Evolutionary conservation across 495 filamentous ascomycete genomes (phyloP).

Genomic region (Penicillium coprophilum): DNA sequence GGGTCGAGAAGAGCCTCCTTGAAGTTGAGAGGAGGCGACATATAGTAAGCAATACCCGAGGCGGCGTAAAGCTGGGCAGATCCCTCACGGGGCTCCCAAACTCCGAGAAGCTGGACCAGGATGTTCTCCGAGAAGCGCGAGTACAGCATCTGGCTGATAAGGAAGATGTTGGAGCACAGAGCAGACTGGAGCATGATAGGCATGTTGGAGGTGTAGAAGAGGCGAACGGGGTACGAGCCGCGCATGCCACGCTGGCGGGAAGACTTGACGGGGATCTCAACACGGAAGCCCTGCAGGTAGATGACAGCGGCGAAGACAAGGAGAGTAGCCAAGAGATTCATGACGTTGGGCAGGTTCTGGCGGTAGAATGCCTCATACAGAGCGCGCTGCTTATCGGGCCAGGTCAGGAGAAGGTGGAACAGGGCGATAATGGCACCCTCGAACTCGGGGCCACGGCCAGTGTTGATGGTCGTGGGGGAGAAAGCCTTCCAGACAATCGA

Average conservation of each 20-base stretch:
- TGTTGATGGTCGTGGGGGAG: conserved; percentile 99
- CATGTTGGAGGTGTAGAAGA: conserved; percentile 72
- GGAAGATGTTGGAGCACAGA: conserved; percentile 97
- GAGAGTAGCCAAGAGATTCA: conserved; percentile 94
- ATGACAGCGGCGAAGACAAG: conserved; percentile 95
- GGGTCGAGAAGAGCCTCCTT: conserved; percentile 94
- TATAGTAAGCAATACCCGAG: conserved; percentile 96
- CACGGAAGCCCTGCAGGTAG: conserved; percentile 99
- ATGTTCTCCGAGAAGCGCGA: conserved; percentile 98
- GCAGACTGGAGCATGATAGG: conserved; percentile 99
- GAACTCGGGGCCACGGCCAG: conserved; percentile 97
- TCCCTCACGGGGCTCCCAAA: conserved; percentile 97
- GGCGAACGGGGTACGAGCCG: conserved; percentile 69
- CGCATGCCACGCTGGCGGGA: conserved; percentile 98
- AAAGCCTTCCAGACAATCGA: conserved; percentile 99
- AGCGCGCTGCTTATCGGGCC: conserved; percentile 97
- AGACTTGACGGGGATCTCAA: conserved; percentile 99
- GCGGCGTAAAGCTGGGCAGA: conserved; percentile 90
- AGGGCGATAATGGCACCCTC: conserved; percentile 98
- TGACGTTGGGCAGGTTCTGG: conserved; percentile 99
- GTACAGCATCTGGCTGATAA: conserved; percentile 98
- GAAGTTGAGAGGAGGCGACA: conserved; percentile 97
- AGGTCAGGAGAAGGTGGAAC: conserved; percentile 96
- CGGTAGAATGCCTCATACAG: conserved; percentile 98
- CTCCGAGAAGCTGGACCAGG: conserved; percentile 90